Base-by-base conservation (phyloP, 148 eudicot species). In the Mesembryanthemum crystallinum region DNA sequence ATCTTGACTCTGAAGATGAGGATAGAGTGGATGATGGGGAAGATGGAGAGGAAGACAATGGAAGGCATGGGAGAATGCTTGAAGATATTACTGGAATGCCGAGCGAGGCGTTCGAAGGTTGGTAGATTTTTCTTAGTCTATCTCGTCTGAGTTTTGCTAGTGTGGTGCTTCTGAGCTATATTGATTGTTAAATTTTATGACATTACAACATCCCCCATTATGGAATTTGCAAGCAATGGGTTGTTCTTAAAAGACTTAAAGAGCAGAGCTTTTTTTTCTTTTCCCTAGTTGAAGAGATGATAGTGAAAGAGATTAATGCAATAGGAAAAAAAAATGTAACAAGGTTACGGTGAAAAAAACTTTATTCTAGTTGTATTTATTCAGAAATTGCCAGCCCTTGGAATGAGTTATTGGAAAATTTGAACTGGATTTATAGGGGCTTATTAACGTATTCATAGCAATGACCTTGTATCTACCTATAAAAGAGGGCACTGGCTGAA, bases 81-180 rank as follows among this genome's bases (percentile, higher is more conserved):
- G 85, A 91, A 69, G 86, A 77, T 32, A 78, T 95, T 71, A 95
- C 94, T 55, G 94, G 98, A 74, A 86, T 95, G 71, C 96, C 97
- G 1, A 64, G 78, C 73, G 88, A 87, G 81, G 96, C 90, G 75
- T 95, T 95, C 81, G 88, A 74, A 82, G 94, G 99, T 95, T 63
- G 63, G 39, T 43, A 11, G 59, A 10, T 45, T 61, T 59, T 62
- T 11, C 65, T 35, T 25, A 5, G n/a, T 57, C 9, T 72, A 17
- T 76, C 55, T 54, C 20, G 12, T 8, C n/a, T 13, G n/a, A 63
- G 62, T 33, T 64, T 76, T 30, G 60, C 29, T 62, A 11, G 8
- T 35, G 12, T 45, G 30, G 17, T 47, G 18, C 72, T 25, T 39
- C 39, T 29, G 39, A 28, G 71, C 54, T 43, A 14, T 3, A n/a